Evolutionary conservation across 1,284 basidiomycete genomes (phyloP), one percentile per base, ranked within the genome.

Genomic region (Gomphus bonarii): DNA sequence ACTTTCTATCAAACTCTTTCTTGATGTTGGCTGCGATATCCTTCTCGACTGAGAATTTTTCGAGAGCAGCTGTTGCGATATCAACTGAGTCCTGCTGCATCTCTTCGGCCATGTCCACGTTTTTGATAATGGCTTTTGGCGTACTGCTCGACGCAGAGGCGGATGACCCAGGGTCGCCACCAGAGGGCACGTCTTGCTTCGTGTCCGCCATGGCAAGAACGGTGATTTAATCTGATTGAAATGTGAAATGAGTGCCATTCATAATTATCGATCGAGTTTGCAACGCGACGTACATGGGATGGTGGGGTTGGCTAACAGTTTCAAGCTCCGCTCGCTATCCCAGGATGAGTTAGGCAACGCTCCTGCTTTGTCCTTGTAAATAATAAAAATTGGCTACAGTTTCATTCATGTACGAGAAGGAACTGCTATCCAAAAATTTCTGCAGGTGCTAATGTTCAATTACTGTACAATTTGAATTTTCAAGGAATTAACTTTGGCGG

Each of bases 11-110:
- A 70, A 97, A 93, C 73, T 95, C 91, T 72, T 95, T 92, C 81
- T 99, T 99, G 79, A 97, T 90, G 72, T 92, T 85, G 42, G 95
- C 93, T 12, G 95, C 95, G 68, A 98, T 94, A 72, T 99, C 92
- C 75, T 97, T 97, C 77, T 97, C 95, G 73, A 97, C 88, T 69
- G 81, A 87, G 75, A 88, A 93, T 71, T 91, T 90, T 63, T 91
- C 87, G 67, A 98, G 79, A 1, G 94, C 92, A 28, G 83, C 79
- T 18, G 81, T 81, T 30, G 93, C 86, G 65, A 93, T 84, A 66
- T 97, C 91, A 64, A 98, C 87, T 62, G 85, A 85, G 71, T 90
- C 85, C 70, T 91, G 85, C 73, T 97, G 94, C 91, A 97, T 91
- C 65, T 97, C 92, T 61, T 97, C 91, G 60, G 76, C 79, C 95